Evolutionary conservation across 2,329 filamentous ascomycete species (phyloP).

Genomic region (Pyrenophora seminiperda): DNA sequence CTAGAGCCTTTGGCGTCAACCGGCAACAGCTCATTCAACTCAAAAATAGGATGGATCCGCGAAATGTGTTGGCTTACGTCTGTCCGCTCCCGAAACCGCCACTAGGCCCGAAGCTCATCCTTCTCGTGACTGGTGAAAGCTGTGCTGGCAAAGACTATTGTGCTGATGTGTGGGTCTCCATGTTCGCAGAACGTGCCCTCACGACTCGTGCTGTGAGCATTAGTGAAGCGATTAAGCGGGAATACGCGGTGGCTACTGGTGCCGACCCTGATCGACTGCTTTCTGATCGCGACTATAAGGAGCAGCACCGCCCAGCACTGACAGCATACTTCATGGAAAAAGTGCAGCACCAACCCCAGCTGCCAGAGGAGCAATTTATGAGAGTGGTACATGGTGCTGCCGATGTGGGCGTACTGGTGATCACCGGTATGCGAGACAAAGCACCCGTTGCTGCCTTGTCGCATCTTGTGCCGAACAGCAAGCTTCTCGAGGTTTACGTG

Average conservation of each 20-base stretch:
- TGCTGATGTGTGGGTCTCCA: conserved; percentile 58
- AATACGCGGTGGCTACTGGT: conserved; percentile 43
- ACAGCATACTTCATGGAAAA: conserved; percentile 59
- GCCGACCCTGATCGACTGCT: conserved; percentile 47
- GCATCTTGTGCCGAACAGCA: conserved; percentile 60
- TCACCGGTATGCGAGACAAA: conserved; percentile 68
- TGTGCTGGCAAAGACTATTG: conserved; percentile 66
- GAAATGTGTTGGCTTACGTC: conserved; percentile 59
- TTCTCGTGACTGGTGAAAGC: conserved; percentile 61
- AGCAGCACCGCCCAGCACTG: conserved; percentile 61
- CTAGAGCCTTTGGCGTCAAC: conserved; percentile 64
- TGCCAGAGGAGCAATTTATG: conserved; percentile 52
- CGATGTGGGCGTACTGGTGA: conserved; percentile 60
- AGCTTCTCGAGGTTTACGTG: conserved; percentile 62
- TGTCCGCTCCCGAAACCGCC: conserved; percentile 58
- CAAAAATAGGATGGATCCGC: conserved; percentile 58
- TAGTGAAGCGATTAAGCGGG: conserved; percentile 61
- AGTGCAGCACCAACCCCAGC: conserved; percentile 49
- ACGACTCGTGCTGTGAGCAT: conserved; percentile 35
- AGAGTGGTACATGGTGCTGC: conserved; percentile 49
- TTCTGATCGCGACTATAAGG: conserved; percentile 64
- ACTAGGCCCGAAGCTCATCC: conserved; percentile 26
- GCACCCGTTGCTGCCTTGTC: conserved; percentile 61
- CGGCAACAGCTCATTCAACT: conserved; percentile 55
- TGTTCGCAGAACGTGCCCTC: conserved; percentile 42